Base-by-base conservation (phyloP, 441 rosid genomes). In the Biscutella laevigata region DNA sequence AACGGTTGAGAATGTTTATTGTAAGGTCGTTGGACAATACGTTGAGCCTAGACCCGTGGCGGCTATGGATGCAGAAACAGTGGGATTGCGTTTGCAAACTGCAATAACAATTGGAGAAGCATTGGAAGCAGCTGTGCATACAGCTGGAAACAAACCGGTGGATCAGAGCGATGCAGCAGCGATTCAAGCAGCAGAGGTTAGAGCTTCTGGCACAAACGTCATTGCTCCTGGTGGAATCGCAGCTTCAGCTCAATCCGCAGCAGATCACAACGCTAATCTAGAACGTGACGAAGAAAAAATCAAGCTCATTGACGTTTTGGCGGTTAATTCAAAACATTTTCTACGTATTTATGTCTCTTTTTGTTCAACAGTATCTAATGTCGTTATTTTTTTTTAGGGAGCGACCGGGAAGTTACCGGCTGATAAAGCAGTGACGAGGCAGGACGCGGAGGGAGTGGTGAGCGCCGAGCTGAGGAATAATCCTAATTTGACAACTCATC, bases 91-190 rank as follows among this genome's bases (percentile, higher is more conserved):
- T 3, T 62, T 64, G 69, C 82, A 72, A 64, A 63, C 66, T 19
- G 65, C 70, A 1, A 71, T 78, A 35, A 81, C 88, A 0, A 80
- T 80, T 12, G 95, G 95, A 9, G 83, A 86, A 64, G 88, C 86
- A 4, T 69, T 86, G n/a, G 88, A 88, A 67, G 83, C 83, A 0
- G 50, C 69, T 2, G 73, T 75, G 7, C 67, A 62, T 3, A 71
- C 75, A 4, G 78, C 75, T 0, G 82, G 75, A 21, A 59, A 67
- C 57, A 85, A 81, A 51, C 63, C 76, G 0, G 84, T 83, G 6
- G 88, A 85, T 37, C 80, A 76, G 56, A 78, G 88, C 39, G 88
- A 88, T 1, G 84, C 82, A 0, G 80, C 92, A 0, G 88, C 90
- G 2, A 78, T 86, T 47, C 92, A 80, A 54, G 90, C 86, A 0